A percentile compares a stretch with the other conserved stretches of the same genome.
Conservation (phyloP, 306 rosid species). For the Begonia masoniana region DNA sequence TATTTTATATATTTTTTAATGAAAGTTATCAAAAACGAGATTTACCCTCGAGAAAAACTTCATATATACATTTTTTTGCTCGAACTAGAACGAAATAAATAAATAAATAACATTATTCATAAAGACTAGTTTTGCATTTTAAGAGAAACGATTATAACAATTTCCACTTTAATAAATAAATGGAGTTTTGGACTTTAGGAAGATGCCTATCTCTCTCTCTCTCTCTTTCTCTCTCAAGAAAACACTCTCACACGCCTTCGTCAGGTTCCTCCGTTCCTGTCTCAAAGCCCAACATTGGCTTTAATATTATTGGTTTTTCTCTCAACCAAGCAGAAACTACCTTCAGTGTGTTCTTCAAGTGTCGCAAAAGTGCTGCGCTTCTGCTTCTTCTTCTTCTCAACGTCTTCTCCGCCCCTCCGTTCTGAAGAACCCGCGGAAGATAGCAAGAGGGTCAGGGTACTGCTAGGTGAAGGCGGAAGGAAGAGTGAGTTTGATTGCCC, state of each 20-base stretch:
- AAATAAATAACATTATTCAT: too few species aligned
- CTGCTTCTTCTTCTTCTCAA: slow-evolving; percentile 5
- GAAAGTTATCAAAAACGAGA: too few species aligned
- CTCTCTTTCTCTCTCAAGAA: not conserved
- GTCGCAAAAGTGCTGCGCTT: slow-evolving; percentile 15
- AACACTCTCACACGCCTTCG: not conserved
- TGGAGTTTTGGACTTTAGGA: too few species aligned
- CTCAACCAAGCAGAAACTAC: not conserved
- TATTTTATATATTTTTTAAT: too few species aligned
- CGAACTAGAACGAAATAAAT: too few species aligned
- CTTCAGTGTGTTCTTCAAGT: slow-evolving; percentile 12
- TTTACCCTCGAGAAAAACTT: too few species aligned
- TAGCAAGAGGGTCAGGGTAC: not conserved
- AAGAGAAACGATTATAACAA: too few species aligned
- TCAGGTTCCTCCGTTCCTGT: not conserved
- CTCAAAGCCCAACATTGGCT: slow-evolving; percentile 24
- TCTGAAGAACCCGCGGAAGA: slow-evolving; percentile 2
- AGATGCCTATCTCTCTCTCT: too few species aligned
- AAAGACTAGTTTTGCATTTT: too few species aligned
- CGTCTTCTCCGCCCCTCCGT: slow-evolving; percentile 7
- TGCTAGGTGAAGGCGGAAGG: not conserved
- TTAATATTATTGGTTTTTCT: slow-evolving; percentile 5
- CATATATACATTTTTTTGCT: too few species aligned
- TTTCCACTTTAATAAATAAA: too few species aligned
- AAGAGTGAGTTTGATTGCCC: slow-evolving; percentile 13